Base-by-base conservation (phyloP, 2,329 filamentous ascomycete species). In the Neonectria sp. region DNA sequence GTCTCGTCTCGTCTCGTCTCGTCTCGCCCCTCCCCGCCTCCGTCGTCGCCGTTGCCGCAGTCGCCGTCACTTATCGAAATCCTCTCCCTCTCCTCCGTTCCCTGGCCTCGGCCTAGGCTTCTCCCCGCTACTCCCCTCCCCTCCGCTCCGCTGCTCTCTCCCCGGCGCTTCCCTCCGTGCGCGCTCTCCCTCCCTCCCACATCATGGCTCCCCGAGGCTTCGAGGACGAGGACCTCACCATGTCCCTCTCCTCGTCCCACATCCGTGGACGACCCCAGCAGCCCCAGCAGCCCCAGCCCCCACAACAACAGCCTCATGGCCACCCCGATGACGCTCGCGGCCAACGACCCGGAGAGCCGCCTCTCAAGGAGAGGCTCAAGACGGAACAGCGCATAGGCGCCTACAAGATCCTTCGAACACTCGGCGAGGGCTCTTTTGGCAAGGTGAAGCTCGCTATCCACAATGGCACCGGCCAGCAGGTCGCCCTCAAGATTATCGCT, bases 381-480 rank as follows among this genome's bases (percentile, higher is more conserved):
- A 89, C 91, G 71, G 94, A 93, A 84, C 93, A 95, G 84, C 91
- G 95, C 73, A 91, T 98, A 77, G 95, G 95, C 72, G 93, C 95
- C 82, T 99, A 99, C 85, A 93, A 93, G 76, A 92, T 98, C 64
- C 87, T 97, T 74, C 92, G 91, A 80, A 98, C 95, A 17, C 88
- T 99, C 15, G 96, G 96, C 63, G 96, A 99, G 83, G 96, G 96
- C 53, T 98, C 95, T 3, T 99, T 99, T 80, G 96, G 96, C 76
- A 99, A 99, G 85, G 96, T 99, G 80, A 98, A 98, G 86, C 89
- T 99, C 75, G 96, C 96, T 25, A 93, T 95, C 48, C 96, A 99
- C 80, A 91, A 94, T 77, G 91, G 95, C 73, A 98, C 94, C 73
- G 93, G 93, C 71, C 95, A 98, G 82, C 94, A 98, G 84, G 96